A percentile compares a stretch with the other conserved stretches of the same genome.
Conservation (phyloP, 2,329 filamentous ascomycete species). For the Talaromyces piceae region DNA sequence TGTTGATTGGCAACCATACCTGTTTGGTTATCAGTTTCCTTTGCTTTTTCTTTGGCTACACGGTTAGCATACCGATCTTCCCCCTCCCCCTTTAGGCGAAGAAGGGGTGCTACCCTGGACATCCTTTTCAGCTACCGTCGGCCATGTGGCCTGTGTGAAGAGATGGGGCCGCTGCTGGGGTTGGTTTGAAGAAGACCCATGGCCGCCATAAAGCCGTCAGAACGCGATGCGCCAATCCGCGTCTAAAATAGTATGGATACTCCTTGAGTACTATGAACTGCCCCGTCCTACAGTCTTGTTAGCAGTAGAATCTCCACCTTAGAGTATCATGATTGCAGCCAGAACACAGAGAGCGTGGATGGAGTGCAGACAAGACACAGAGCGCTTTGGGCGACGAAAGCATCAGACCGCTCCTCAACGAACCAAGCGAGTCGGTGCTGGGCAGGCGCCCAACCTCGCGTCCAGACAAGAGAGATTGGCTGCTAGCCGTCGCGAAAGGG, state of each 20-base stretch:
- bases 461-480: not conserved
- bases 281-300: no score
- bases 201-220: not conserved
- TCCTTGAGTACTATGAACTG: not conserved
- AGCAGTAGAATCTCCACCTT: no score
- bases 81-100: not conserved
- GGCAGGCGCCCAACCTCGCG: not conserved
- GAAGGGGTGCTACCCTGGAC: not conserved
- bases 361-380: not conserved
- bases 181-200: not conserved
- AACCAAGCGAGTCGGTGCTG: not conserved
- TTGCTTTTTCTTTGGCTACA: not conserved
- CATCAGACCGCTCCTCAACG: no score
- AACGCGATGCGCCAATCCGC: not conserved
- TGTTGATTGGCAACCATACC: not conserved
- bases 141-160: conserved; percentile 1
- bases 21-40: not conserved
- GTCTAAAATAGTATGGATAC: not conserved
- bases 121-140: not conserved
- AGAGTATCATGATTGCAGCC: no score
- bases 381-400: not conserved
- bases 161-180: not conserved
- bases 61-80: not conserved
- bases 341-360: not conserved
- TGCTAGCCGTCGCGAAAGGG: not conserved